Evolutionary conservation across 305 asterid species (phyloP).

Genomic region (Fraxinus paxiana): DNA sequence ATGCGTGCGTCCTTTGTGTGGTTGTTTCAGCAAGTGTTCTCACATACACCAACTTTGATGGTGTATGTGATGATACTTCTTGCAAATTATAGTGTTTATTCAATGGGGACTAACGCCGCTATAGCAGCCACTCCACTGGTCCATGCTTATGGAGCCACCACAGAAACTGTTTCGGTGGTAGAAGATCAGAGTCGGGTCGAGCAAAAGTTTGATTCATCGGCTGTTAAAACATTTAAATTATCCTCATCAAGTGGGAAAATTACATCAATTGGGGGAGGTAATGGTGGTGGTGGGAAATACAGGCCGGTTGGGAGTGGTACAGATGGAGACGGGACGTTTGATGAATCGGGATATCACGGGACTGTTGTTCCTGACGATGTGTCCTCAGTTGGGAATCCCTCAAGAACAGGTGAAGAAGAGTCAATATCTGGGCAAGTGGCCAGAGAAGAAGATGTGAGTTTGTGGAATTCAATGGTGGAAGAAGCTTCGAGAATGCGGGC

Average conservation of each 20-base stretch:
- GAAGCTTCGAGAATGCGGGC: slow-evolving; percentile 56
- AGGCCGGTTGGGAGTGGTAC: slow-evolving; percentile 55
- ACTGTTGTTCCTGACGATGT: slow-evolving; percentile 39
- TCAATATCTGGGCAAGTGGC: slow-evolving; percentile 44
- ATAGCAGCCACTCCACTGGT: slow-evolving; percentile 43
- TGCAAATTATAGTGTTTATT: slow-evolving; percentile 81
- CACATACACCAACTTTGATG: slow-evolving; percentile 88
- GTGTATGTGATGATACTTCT: slow-evolving; percentile 85
- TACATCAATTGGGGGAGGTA: slow-evolving; percentile 52
- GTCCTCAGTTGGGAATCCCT: slow-evolving; percentile 37
- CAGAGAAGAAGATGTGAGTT: slow-evolving; percentile 40
- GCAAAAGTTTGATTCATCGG: slow-evolving; percentile 48
- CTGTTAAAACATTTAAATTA: slow-evolving; percentile 38
- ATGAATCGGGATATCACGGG: slow-evolving; percentile 30
- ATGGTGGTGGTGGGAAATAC: slow-evolving; percentile 66
- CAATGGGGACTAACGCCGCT: slow-evolving; percentile 57
- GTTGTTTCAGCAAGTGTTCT: slow-evolving; percentile 92
- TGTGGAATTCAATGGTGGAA: slow-evolving; percentile 66
- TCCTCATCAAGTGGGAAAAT: slow-evolving; percentile 56
- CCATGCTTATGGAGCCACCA: slow-evolving; percentile 28
- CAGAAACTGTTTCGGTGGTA: slow-evolving; percentile 40
- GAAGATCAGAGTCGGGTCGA: slow-evolving; percentile 34
- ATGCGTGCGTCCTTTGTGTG: slow-evolving; percentile 89
- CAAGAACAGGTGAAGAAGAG: slow-evolving; percentile 48
- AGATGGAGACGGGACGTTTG: slow-evolving; percentile 76